Conservation (phyloP, 345 rosid species). For the Aethionema arabicum region DNA sequence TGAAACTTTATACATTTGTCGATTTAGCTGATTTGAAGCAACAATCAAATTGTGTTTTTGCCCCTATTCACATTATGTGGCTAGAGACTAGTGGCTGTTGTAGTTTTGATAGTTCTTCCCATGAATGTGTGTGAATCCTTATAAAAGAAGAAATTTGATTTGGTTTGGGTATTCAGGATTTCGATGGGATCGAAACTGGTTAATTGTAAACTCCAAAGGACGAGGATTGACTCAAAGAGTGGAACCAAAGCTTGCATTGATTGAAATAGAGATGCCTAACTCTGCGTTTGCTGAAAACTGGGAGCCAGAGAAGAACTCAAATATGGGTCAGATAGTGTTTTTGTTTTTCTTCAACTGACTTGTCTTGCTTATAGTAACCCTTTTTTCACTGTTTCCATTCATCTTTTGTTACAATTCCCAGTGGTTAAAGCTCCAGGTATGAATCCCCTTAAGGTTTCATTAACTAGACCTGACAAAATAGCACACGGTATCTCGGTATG, state of each 20-base stretch:
- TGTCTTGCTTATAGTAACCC: constrained; percentile 4
- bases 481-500: constrained; percentile 70
- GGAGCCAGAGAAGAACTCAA: constrained; percentile 55
- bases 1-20: no score
- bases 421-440: constrained; percentile 84
- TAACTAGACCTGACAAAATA: constrained; percentile 44
- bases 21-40: no score
- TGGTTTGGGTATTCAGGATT: constrained; percentile 52
- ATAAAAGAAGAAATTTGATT: not conserved
- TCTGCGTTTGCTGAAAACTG: constrained; percentile 63
- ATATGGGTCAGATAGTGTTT: constrained; percentile 48
- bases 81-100: not conserved
- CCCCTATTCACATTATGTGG: not conserved
- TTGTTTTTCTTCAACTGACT: not conserved
- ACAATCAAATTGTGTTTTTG: no score
- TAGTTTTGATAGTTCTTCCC: constrained; percentile 3
- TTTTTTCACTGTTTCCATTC: not conserved
- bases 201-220: constrained; percentile 67
- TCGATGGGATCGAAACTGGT: constrained; percentile 88
- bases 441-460: constrained; percentile 60
- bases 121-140: constrained; percentile 1
- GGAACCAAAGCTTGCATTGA: constrained; percentile 85
- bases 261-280: constrained; percentile 55
- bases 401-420: constrained; percentile 32
- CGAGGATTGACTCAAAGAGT: constrained; percentile 85